Evolutionary conservation across 1,139 yeast genomes (phyloP), one percentile per base, ranked within the genome.

Genomic region (Scheffersomyces illinoinensis): DNA sequence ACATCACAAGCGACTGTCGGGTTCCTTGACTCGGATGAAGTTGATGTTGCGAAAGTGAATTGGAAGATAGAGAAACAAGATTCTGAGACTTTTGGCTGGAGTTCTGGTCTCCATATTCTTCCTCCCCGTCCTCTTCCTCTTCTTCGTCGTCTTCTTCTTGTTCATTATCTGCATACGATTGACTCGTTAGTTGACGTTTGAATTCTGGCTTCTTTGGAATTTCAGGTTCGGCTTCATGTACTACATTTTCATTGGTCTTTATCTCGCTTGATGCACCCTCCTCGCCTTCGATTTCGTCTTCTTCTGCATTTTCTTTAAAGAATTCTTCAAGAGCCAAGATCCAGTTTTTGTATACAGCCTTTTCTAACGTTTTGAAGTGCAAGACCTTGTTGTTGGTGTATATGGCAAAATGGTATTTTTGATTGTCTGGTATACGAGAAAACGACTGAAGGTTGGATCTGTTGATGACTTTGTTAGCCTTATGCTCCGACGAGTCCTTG

Each of bases 401-500:
- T 56, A 83, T 68, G 3, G 82, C 81, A 65, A 84, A 79, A 57
- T 76, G 83, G 54, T 68, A 71, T 50, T 68, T 68, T 54, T 69
- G 73, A 50, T 68, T 66, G 60, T 79, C 85, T 2, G 76, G 69
- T 39, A 82, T 73, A 61, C 56, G 57, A 54, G 64, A 67, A 58
- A 59, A 71, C 6, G 73, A 66, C n/a, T 66, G 66, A n/a, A 76
- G 54, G 21, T 67, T 59, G 5, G 60, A 24, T 19, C 62, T 57
- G 56, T 64, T 65, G 20, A 85, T 75, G 14, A 87, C 87, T 55
- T 74, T 77, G 53, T 79, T 74, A 0, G 89, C 86, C 67, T 85
- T 84, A 67, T 85, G 81, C 66, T 87, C 91, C 50, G 78, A 72
- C 18, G 81, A 77, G 64, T 86, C 88, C 66, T 85, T 85, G 68